Evolutionary conservation across 1,284 basidiomycete genomes (phyloP).

Genomic region (Serendipita sp.): DNA sequence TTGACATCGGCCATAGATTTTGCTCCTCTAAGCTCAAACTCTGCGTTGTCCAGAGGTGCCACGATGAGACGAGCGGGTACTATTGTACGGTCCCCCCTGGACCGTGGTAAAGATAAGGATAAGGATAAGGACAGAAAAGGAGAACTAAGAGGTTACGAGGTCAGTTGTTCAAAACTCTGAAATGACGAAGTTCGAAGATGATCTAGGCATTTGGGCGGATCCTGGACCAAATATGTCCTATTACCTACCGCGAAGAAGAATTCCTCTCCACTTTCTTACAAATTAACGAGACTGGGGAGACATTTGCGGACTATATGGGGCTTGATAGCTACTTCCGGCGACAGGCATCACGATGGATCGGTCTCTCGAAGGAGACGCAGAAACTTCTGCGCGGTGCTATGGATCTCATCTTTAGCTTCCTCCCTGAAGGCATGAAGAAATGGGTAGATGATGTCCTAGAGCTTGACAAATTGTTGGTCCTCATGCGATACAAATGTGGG

Average conservation of each 20-base stretch:
- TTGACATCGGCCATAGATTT: neutral
- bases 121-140: constrained; percentile 36
- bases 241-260: constrained; percentile 70
- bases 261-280: constrained; percentile 90
- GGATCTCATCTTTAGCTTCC: constrained; percentile 91
- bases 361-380: constrained; percentile 50
- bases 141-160: constrained; percentile 54
- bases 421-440: constrained; percentile 67
- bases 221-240: constrained; percentile 62
- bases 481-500: too few species aligned
- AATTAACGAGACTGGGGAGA: constrained; percentile 74
- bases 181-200: constrained; percentile 8
- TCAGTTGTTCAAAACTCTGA: constrained; percentile 20
- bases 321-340: constrained; percentile 89
- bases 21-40: neutral
- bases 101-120: constrained; percentile 48
- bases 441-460: constrained; percentile 73
- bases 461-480: constrained; percentile 63
- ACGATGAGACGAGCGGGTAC: constrained; percentile 61
- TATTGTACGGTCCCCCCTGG: constrained; percentile 54
- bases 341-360: constrained; percentile 65
- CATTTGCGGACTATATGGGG: constrained; percentile 92
- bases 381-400: constrained; percentile 78
- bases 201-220: constrained; percentile 58
- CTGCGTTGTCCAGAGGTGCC: constrained; percentile 9